Conservation (phyloP, 305 asterid species). For the Coffea humblotiana region DNA sequence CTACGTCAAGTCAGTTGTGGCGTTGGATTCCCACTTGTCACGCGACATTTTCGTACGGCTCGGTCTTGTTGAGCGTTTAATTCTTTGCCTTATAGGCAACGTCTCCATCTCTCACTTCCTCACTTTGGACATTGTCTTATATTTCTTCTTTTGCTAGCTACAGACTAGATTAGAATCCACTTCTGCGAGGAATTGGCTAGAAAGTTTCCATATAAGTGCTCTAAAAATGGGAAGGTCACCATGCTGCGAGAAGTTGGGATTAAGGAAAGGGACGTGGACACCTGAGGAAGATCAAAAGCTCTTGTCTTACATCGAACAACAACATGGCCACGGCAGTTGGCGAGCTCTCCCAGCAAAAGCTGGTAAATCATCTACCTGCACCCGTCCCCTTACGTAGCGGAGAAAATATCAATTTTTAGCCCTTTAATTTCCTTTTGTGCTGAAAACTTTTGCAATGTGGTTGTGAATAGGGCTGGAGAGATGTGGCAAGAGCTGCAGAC, state of each 20-base stretch:
- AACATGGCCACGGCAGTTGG: conserved; percentile 39
- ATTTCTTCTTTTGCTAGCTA: not conserved
- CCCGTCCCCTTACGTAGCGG: no score
- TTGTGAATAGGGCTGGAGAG: conserved; percentile 25
- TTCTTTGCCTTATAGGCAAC: not conserved
- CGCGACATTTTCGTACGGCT: not conserved
- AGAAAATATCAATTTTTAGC: not conserved
- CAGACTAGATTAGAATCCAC: not conserved
- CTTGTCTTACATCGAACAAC: conserved; percentile 22
- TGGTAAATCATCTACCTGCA: conserved; percentile 13
- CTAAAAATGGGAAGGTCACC: conserved; percentile 32
- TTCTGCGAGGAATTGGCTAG: not conserved
- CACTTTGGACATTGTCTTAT: not conserved
- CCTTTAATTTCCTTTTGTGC: not conserved
- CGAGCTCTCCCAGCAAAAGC: conserved; percentile 37
- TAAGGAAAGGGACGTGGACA: conserved; percentile 43
- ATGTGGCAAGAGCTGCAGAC: conserved; percentile 41
- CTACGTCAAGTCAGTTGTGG: no score
- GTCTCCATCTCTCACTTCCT: not conserved
- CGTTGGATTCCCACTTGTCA: not conserved
- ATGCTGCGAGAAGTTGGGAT: conserved; percentile 21
- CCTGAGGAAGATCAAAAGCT: conserved; percentile 41
- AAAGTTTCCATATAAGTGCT: not conserved
- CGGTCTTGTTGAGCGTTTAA: not conserved
- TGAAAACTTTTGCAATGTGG: not conserved